phyloP scores from a whole-genome alignment of 208 protist genomes.

The Naegleria gruberi region DNA sequence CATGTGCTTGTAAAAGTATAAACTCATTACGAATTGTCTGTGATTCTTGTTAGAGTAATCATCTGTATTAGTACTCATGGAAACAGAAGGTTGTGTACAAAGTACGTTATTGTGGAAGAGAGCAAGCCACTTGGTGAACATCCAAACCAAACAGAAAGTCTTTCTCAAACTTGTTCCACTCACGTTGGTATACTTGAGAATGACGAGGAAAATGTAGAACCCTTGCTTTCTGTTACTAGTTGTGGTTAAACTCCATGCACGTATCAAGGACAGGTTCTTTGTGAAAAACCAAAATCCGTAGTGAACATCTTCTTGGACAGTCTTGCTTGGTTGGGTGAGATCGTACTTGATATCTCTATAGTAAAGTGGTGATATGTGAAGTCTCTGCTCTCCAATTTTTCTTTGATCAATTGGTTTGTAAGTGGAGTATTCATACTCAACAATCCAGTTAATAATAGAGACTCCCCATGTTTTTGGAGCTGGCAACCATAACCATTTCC shows the following conservation, averaged over 20 bases:
- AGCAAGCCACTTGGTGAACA: neutral
- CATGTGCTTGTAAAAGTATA: neutral
- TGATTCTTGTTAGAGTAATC: neutral
- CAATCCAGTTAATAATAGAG: neutral
- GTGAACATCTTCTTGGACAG: neutral
- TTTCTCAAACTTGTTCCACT: neutral
- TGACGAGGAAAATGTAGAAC: neutral
- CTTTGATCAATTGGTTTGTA: neutral
- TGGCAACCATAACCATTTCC: neutral
- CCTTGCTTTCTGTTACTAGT: neutral
- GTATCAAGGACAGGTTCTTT: neutral
- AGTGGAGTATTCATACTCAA: neutral
- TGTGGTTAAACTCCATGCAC: neutral
- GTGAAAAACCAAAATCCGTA: neutral
- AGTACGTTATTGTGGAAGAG: neutral
- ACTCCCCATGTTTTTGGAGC: neutral
- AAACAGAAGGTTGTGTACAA: neutral
- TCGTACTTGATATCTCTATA: neutral
- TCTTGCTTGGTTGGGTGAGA: neutral
- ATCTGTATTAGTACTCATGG: neutral
- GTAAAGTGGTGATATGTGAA: neutral
- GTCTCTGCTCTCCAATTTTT: neutral
- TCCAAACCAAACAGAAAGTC: neutral
- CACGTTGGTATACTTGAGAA: neutral
- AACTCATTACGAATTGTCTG: neutral